Evolutionary conservation across 371 early-diverging fungal species (phyloP), one percentile per base, ranked within the genome.

Genomic region (Syncephalis fuscata): DNA sequence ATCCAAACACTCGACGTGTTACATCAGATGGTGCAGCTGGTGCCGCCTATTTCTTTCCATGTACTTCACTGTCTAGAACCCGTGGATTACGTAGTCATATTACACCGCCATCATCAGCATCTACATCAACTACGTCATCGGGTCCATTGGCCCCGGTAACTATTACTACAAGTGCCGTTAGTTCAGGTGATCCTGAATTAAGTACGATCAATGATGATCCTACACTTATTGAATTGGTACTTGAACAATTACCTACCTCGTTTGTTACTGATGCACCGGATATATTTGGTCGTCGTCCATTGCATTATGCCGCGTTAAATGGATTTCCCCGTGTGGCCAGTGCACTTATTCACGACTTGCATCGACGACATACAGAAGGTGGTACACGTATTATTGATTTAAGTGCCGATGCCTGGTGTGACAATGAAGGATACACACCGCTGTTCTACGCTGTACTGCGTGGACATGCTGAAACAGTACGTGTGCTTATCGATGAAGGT

Each of bases 371-470:
- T 3, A 46, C 50, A 7, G 41, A 7, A 2, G 27, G 36, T 10
- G 45, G 37, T 47, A 42, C 40, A 17, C 23, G 45, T 19, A 14
- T 37, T 0, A n/a, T 21, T 10, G 44, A 19, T 5, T 70, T 76
- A 56, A 55, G 66, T 0, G 63, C 59, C 49, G 60, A 58, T 5
- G 48, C 49, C 3, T 75, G 76, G 80, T 68, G 68, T 25, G 76
- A 82, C 41, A 64, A 71, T 11, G 82, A 82, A 52, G 83, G 80
- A 1, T 72, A 71, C 51, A 76, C 73, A 0, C 82, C 84, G 1
- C 47, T 83, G 1, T 78, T 83, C 44, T 73, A 76, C 50, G 77
- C 79, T 17, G 74, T 80, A 7, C 53, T 76, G 7, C 67, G 70
- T 42, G 80, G 80, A 3, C 69, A 74, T 22, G 62, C 70, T 4